Evolutionary conservation across 176 grass and related monocot genomes (phyloP).

Genomic region (Cenchrus purpureus): DNA sequence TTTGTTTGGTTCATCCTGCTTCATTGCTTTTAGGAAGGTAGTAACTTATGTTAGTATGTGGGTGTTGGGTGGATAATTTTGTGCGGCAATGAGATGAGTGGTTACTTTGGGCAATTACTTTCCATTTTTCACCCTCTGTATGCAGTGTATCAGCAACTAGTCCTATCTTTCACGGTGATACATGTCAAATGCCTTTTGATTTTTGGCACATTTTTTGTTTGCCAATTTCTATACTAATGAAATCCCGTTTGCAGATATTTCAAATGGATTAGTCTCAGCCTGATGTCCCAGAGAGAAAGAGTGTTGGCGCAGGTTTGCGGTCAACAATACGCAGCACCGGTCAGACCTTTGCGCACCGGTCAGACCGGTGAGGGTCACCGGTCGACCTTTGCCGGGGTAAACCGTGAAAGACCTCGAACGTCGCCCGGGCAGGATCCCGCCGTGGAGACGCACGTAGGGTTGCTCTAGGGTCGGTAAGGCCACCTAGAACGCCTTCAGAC

Average conservation of each 20-base stretch:
- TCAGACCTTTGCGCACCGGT: no score
- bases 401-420: no score
- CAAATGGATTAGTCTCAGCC: conserved; percentile 40
- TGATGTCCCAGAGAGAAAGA: conserved; percentile 25
- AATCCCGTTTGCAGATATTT: conserved; percentile 24
- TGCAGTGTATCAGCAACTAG: not conserved
- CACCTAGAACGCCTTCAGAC: no score
- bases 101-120: conserved; percentile 38
- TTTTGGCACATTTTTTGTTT: not conserved
- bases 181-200: not conserved
- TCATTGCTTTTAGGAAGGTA: conserved; percentile 25
- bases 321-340: no score
- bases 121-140: not conserved
- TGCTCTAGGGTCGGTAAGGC: no score
- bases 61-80: conserved; percentile 14
- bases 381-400: no score
- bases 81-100: not conserved
- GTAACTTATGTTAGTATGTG: not conserved
- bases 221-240: conserved; percentile 14
- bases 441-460: no score
- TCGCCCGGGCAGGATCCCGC: no score
- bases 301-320: no score
- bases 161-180: not conserved
- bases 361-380: no score
- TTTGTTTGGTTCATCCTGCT: conserved; percentile 35